Percentiles rank a stretch among this genome's conserved stretches.
phyloP scores from a whole-genome alignment of 1,139 yeast genomes.

The Yamadazyma sp. region DNA sequence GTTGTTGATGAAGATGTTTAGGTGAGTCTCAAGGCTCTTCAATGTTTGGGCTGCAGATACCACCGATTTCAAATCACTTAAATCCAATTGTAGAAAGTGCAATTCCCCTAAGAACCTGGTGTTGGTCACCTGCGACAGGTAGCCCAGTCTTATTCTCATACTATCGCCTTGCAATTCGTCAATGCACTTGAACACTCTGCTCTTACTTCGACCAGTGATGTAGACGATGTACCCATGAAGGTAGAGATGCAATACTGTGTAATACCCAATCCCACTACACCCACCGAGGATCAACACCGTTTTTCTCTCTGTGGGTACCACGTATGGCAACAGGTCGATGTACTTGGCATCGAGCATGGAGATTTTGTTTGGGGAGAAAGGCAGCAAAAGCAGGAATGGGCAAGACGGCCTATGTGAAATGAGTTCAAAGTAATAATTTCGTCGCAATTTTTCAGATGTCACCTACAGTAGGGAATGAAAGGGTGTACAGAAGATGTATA shows the following conservation, averaged over 20 bases:
- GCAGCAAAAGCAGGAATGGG: too few relatives aligned
- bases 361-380: too few relatives aligned
- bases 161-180: constrained; percentile 58
- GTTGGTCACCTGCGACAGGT: constrained; percentile 16
- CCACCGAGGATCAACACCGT: constrained; percentile 81
- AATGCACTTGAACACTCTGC: constrained; percentile 58
- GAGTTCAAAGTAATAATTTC: too few relatives aligned
- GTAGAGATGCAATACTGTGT: constrained; percentile 70
- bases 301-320: constrained; percentile 46
- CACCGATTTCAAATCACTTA: constrained; percentile 59
- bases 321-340: constrained; percentile 31
- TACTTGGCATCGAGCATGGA: constrained; percentile 21
- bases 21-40: constrained; percentile 44
- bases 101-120: constrained; percentile 52
- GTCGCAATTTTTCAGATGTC: too few relatives aligned
- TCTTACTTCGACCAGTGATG: constrained; percentile 65
- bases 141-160: constrained; percentile 21
- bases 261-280: constrained; percentile 79
- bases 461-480: too few relatives aligned
- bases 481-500: too few relatives aligned
- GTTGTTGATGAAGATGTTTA: constrained; percentile 71
- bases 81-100: constrained; percentile 59
- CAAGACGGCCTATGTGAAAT: too few relatives aligned
- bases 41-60: constrained; percentile 54
- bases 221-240: constrained; percentile 78